Percentiles rank a stretch among this genome's conserved stretches.
These are phyloP conservation scores for Cucurbitaria berberidis DNA, from an alignment of 2,329 filamentous ascomycete genomes.

Conservation along the genomic window DNA sequence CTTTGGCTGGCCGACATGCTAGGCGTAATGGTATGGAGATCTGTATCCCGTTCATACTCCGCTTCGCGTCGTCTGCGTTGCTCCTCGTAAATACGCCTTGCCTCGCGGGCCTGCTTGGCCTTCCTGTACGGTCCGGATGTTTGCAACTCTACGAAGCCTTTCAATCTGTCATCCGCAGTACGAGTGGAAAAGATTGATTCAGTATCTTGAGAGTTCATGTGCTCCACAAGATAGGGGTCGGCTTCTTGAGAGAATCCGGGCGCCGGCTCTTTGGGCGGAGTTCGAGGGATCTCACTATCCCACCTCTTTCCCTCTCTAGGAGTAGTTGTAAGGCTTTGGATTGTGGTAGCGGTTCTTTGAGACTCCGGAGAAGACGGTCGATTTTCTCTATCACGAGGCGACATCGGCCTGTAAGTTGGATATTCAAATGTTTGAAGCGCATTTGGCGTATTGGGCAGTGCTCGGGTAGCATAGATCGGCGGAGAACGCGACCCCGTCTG, in stretches of 20 bases:
- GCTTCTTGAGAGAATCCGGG: neutral
- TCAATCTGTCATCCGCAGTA: neutral
- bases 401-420: neutral
- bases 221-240: neutral
- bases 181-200: neutral
- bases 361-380: neutral
- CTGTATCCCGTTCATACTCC: neutral
- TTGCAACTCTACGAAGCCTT: neutral
- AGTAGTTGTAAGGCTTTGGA: neutral
- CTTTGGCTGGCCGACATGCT: neutral
- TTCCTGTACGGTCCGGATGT: constrained; percentile 4
- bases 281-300: neutral
- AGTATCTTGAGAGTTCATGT: neutral
- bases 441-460: neutral
- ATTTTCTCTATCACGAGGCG: neutral
- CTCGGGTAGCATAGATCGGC: neutral
- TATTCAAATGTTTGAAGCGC: neutral
- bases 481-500: neutral
- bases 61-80: neutral
- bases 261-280: neutral
- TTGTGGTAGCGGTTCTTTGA: neutral
- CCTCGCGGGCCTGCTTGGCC: neutral
- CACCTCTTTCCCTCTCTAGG: constrained; percentile 6
- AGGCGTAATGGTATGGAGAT: neutral
- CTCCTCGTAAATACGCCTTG: constrained; percentile 1